A percentile compares a stretch with the other conserved stretches of the same genome.
phyloP scores from a whole-genome alignment of 495 filamentous ascomycete species.

The Aeminium ludgeri region DNA sequence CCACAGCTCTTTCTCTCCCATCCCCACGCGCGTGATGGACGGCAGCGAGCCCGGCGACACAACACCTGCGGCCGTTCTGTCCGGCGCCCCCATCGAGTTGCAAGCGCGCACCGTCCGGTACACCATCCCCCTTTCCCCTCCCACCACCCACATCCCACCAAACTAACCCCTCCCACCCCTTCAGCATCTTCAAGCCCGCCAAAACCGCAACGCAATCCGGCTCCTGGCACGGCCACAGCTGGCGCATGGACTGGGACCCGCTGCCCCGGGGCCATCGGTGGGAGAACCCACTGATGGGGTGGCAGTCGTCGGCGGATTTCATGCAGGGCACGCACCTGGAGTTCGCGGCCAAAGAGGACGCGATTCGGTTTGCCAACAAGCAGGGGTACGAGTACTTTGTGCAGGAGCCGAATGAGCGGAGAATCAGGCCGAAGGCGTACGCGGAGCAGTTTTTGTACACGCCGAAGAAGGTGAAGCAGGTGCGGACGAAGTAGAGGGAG shows the following conservation, averaged over 20 bases:
- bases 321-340: slow-evolving; percentile 83
- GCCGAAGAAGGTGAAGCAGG: slow-evolving; percentile 71
- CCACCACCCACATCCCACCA: background rate
- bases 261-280: slow-evolving; percentile 75
- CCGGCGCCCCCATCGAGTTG: slow-evolving; percentile 82
- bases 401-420: slow-evolving; percentile 83
- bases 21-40: slow-evolving; percentile 75
- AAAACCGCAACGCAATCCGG: slow-evolving; percentile 94
- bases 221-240: slow-evolving; percentile 60
- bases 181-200: slow-evolving; percentile 70
- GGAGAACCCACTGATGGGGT: slow-evolving; percentile 97
- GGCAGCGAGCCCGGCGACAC: slow-evolving; percentile 67
- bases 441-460: slow-evolving; percentile 88
- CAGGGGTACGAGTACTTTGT: slow-evolving; percentile 99
- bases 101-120: slow-evolving; percentile 90
- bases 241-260: slow-evolving; percentile 98
- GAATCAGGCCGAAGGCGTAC: slow-evolving; percentile 79
- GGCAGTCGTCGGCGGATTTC: slow-evolving; percentile 85
- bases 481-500: slow-evolving; percentile 65
- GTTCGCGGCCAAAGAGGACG: slow-evolving; percentile 90
- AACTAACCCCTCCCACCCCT: background rate
- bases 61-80: slow-evolving; percentile 68
- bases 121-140: slow-evolving; percentile 5
- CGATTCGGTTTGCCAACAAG: slow-evolving; percentile 89
- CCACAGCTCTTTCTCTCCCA: slow-evolving; percentile 65